These are phyloP conservation scores for Spathaspora arborariae DNA, from an alignment of 805 yeast species.

Conservation along the genomic window DNA sequence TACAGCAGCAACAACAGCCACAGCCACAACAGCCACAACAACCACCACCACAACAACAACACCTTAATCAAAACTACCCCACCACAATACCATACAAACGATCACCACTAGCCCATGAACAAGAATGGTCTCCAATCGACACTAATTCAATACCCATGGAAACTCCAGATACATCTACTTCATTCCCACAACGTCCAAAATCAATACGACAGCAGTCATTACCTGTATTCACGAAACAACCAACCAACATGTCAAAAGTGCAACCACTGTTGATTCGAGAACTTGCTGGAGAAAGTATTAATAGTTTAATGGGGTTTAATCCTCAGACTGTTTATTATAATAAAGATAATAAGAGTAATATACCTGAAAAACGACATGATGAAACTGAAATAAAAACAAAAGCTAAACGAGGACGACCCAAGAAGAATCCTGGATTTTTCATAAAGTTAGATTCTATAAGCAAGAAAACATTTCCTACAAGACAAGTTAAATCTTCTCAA, in stretches of 20 bases:
- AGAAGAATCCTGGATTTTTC: constrained; percentile 23
- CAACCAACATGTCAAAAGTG: not conserved
- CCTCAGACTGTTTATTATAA: not conserved
- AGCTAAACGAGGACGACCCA: constrained; percentile 10
- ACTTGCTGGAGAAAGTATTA: not conserved
- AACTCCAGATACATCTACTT: not conserved
- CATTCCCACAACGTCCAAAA: not conserved
- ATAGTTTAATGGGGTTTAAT: not conserved
- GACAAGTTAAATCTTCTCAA: constrained; percentile 14
- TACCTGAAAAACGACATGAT: not conserved
- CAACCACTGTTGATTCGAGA: not conserved
- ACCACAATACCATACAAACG: not conserved
- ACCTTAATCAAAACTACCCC: not conserved
- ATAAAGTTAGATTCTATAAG: constrained; percentile 22
- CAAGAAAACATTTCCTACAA: constrained; percentile 1
- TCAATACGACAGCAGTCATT: constrained; percentile 1
- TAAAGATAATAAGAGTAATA: not conserved
- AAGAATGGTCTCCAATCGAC: not conserved
- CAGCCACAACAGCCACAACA: constrained; percentile 3
- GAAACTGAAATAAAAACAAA: constrained; percentile 3
- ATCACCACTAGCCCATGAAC: not conserved
- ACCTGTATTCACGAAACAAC: constrained; percentile 1
- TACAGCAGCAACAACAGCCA: constrained; percentile 3
- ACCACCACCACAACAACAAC: not conserved
- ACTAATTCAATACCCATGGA: not conserved